These are phyloP conservation scores for Firmiana major DNA, from an alignment of 345 rosid genomes.

Conservation along the genomic window DNA sequence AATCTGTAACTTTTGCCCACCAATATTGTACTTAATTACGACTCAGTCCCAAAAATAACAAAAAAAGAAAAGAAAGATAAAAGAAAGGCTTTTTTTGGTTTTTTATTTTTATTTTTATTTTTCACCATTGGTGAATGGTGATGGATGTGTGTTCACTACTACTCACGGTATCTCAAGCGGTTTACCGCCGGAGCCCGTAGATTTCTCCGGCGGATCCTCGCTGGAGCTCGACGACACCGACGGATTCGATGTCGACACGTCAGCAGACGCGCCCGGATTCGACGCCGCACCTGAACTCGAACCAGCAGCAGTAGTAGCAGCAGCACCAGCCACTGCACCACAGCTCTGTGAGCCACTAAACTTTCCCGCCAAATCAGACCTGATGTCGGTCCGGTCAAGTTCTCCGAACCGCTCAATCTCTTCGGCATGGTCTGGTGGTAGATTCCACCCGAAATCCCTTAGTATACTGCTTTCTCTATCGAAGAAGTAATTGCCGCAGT, in stretches of 20 bases:
- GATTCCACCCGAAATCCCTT: slow-evolving; percentile 67
- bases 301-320: neutral
- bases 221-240: slow-evolving; percentile 78
- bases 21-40: slow-evolving; percentile 27
- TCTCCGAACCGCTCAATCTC: slow-evolving; percentile 16
- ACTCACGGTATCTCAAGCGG: slow-evolving; percentile 93
- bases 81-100: neutral
- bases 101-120: neutral
- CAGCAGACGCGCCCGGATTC: slow-evolving; percentile 21
- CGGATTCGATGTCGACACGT: slow-evolving; percentile 56
- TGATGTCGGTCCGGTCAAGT: slow-evolving; percentile 15
- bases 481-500: slow-evolving; percentile 43
- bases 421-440: slow-evolving; percentile 19
- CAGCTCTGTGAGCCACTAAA: slow-evolving; percentile 3
- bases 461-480: slow-evolving; percentile 47
- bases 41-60: slow-evolving; percentile 19
- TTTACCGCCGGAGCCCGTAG: slow-evolving; percentile 62
- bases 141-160: slow-evolving; percentile 28
- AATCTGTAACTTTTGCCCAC: neutral
- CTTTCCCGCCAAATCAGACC: slow-evolving; percentile 27
- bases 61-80: neutral
- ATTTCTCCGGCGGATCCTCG: slow-evolving; percentile 81
- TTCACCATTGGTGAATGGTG: neutral
- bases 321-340: neutral
- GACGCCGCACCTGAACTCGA: slow-evolving; percentile 10